These are phyloP conservation scores for Leccinum subrobustum DNA, from an alignment of 1,284 basidiomycete species.

Conservation along the genomic window DNA sequence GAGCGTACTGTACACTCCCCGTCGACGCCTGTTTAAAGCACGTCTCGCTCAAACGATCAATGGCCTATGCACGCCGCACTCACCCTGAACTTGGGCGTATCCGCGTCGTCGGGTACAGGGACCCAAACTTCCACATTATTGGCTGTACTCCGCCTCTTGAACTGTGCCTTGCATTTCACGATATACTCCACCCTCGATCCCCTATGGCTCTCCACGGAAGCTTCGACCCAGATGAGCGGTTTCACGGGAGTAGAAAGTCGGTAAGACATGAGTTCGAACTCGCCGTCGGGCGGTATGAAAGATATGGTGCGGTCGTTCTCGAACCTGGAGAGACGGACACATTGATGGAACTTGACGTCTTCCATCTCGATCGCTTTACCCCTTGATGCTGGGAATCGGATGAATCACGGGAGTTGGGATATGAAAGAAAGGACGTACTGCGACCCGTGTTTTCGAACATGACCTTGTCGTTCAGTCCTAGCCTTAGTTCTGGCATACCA, in stretches of 20 bases:
- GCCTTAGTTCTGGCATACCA: conserved; percentile 96
- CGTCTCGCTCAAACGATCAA: not conserved
- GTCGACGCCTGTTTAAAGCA: conserved; percentile 67
- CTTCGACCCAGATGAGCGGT: conserved; percentile 98
- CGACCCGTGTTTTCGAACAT: conserved; percentile 98
- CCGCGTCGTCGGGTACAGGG: conserved; percentile 97
- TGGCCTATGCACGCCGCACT: conserved; percentile 27
- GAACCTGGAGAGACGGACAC: conserved; percentile 97
- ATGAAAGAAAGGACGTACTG: conserved; percentile 51
- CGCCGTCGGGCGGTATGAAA: conserved; percentile 98
- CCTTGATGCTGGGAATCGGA: conserved; percentile 67
- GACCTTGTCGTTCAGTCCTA: conserved; percentile 98
- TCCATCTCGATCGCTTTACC: conserved; percentile 99
- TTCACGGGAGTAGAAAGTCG: conserved; percentile 95
- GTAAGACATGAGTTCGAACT: conserved; percentile 98
- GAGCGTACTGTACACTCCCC: conserved; percentile 91
- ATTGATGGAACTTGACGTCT: conserved; percentile 99
- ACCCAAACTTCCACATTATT: conserved; percentile 99
- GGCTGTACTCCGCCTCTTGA: conserved; percentile 94
- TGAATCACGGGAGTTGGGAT: not conserved
- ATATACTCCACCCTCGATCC: conserved; percentile 96
- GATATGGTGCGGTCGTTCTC: conserved; percentile 99
- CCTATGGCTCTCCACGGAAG: conserved; percentile 91
- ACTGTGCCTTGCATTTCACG: conserved; percentile 97
- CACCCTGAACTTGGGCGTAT: conserved; percentile 95